Conservation (phyloP, 306 rosid species). For the Cucumis melo region DNA sequence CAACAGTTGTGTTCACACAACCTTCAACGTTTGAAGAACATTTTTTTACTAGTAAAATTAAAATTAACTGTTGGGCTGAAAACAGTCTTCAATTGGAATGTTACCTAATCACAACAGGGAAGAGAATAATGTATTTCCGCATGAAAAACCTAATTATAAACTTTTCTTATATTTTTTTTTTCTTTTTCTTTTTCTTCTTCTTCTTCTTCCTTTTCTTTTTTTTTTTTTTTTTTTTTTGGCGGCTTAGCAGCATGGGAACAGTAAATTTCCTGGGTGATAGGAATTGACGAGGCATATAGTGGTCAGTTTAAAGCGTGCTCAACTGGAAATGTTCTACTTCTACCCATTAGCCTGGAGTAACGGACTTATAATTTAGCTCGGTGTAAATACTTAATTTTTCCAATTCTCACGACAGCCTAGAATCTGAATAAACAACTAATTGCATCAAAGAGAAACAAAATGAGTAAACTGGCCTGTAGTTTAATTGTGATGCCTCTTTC, state of each 20-base stretch:
- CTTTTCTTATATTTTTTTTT: neutral
- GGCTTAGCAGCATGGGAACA: neutral
- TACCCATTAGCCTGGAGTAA: neutral
- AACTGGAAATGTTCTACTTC: neutral
- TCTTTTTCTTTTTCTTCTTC: neutral
- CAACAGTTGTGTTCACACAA: too few relatives aligned
- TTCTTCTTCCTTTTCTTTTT: neutral
- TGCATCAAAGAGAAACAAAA: neutral
- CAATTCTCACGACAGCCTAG: neutral
- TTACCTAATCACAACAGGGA: too few relatives aligned
- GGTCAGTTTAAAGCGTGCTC: neutral
- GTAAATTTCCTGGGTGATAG: neutral
- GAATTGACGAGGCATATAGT: neutral
- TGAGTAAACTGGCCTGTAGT: conserved; percentile 37
- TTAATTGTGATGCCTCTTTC: conserved; percentile 93
- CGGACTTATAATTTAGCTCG: neutral
- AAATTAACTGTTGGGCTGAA: too few relatives aligned
- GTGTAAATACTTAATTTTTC: neutral
- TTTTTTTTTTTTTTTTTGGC: neutral
- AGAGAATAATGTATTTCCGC: neutral
- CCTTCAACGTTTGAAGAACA: too few relatives aligned
- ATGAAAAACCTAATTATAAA: neutral
- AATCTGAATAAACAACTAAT: neutral
- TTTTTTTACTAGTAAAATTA: too few relatives aligned
- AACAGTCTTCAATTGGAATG: too few relatives aligned